phyloP scores from a whole-genome alignment of 176 grass and related monocot species.

The Themeda triandra region DNA sequence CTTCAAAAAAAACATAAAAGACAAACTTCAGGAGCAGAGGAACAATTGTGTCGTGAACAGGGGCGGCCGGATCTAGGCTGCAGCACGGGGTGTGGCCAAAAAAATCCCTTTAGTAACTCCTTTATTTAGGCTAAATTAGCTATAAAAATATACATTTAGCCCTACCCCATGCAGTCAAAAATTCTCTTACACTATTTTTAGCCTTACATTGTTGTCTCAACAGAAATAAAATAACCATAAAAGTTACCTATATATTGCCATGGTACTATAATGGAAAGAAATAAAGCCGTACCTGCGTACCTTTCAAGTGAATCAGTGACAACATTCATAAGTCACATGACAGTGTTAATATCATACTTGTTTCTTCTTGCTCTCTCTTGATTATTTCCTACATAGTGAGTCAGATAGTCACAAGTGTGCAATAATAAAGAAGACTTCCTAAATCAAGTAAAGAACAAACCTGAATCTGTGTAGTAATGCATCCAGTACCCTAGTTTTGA shows the following conservation, averaged over 20 bases:
- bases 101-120: no score
- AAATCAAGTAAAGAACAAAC: constrained; percentile 32
- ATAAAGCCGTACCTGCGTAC: not conserved
- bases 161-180: no score
- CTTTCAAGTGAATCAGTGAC: not conserved
- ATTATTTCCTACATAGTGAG: constrained; percentile 35
- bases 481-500: constrained; percentile 63
- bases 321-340: constrained; percentile 3
- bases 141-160: no score
- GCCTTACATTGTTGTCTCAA: not conserved
- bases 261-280: not conserved
- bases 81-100: no score
- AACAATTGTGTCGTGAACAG: no score
- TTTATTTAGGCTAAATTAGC: no score
- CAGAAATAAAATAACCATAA: not conserved
- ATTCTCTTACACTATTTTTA: no score
- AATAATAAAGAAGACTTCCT: constrained; percentile 6
- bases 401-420: not conserved
- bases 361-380: constrained; percentile 31
- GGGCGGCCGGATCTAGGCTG: no score
- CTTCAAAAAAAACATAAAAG: no score
- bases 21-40: no score
- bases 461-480: constrained; percentile 74
- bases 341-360: not conserved
- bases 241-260: constrained; percentile 1